Base-by-base conservation (phyloP, 2,329 filamentous ascomycete species). In the Claviceps africana region DNA sequence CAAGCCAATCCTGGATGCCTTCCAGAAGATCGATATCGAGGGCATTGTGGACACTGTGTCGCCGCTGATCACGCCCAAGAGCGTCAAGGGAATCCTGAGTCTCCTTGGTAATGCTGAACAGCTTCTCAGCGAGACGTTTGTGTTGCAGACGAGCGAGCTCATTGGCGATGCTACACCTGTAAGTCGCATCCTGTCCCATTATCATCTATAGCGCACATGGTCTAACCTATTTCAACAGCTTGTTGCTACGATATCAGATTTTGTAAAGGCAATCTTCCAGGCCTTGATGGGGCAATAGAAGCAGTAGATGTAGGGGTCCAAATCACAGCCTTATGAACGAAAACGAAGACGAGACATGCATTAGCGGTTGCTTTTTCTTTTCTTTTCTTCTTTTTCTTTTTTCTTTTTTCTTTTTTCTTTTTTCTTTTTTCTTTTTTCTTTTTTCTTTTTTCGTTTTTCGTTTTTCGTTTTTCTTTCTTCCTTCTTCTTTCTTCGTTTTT, bases 101-200 rank as follows among this genome's bases (percentile, higher is more conserved):
- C 59, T 72, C 4, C 55, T 72, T 5, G 61, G 59, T 28, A 72
- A 73, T 33, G 70, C 70, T 0, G 65, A 68, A 51, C 54, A 58
- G 25, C 58, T 73, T 15, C 56, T 73, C 7, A 67, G 63, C 4
- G 56, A 63, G 30, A 61, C 63, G 1, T 73, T 73, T 56, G 67
- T 73, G 7, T 61, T 64, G 21, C 68, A 73, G 55, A 70, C 70
- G 39, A 63, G 63, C 2, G 70, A 72, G 52, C 58, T 73, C 35
- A 72, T 72, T 57, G 67, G 64, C 28, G 68, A 71, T 53, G 68
- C 68, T 3, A 70, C 68, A 56, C 68, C 67, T 50, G 67, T 70
- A 67, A 62, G 66, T 56, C 28, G 21, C 44, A 6, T 19, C 10
- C 21, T 19, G 8, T 43, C 7, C 25, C 17, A 28, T 37, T 3